Evolutionary conservation across 495 filamentous ascomycete genomes (phyloP).

Genomic region (Penicillium desertorum): DNA sequence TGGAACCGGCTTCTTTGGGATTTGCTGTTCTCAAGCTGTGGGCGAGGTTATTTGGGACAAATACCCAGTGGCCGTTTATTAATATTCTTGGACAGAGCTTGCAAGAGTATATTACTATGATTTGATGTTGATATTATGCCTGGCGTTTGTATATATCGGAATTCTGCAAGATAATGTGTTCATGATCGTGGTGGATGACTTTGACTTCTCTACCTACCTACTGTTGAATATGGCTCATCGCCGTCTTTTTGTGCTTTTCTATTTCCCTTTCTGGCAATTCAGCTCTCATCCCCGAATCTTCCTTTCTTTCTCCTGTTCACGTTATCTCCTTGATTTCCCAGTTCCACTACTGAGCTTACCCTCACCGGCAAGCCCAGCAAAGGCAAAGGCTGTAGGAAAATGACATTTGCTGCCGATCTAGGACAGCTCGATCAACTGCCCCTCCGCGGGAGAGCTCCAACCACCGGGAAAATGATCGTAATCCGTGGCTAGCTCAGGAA

Average conservation of each 20-base stretch:
- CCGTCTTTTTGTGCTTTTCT: background rate
- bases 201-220: background rate
- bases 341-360: background rate
- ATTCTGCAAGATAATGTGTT: background rate
- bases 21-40: constrained; percentile 38
- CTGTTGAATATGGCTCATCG: background rate
- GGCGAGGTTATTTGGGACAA: constrained; percentile 39
- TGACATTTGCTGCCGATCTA: background rate
- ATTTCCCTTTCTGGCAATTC: background rate
- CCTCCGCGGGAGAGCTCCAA: background rate
- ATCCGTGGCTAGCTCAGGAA: background rate
- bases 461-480: background rate
- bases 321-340: background rate
- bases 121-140: constrained; percentile 17
- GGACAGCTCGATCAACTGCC: background rate
- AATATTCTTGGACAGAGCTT: constrained; percentile 41
- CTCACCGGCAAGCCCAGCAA: background rate
- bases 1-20: constrained; percentile 32
- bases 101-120: constrained; percentile 36
- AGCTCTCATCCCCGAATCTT: background rate
- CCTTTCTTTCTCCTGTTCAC: background rate
- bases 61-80: constrained; percentile 45
- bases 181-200: background rate
- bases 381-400: background rate
- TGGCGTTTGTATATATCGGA: constrained; percentile 13